These are phyloP conservation scores for Rhodotorula sp. DNA, from an alignment of 1,284 basidiomycete species.

Conservation along the genomic window DNA sequence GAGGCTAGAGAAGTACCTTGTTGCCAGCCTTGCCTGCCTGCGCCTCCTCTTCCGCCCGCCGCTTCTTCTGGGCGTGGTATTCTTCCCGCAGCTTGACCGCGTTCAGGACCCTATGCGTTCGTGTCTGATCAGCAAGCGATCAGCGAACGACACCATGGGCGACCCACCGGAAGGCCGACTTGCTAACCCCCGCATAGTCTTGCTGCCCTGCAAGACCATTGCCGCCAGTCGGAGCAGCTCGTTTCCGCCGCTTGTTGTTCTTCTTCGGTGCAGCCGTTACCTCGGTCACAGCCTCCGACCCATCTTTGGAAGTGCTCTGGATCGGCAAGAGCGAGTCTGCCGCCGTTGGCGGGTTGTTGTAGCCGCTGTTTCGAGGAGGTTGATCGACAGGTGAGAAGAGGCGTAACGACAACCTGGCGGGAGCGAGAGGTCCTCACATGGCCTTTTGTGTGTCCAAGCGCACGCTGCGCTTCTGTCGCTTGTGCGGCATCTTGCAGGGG, in stretches of 20 bases:
- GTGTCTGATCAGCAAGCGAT: background rate
- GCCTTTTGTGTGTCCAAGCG: constrained; percentile 10
- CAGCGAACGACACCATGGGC: rapidly evolving
- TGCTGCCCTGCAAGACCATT: background rate
- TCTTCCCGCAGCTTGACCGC: constrained; percentile 36
- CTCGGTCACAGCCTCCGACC: background rate
- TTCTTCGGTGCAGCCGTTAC: constrained; percentile 3
- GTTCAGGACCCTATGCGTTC: constrained; percentile 28
- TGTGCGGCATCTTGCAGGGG: constrained; percentile 26
- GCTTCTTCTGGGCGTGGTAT: constrained; percentile 38
- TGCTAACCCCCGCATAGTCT: constrained; percentile 26
- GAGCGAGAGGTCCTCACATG: constrained; percentile 4
- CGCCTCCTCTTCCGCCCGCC: constrained; percentile 29
- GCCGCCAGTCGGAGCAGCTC: background rate
- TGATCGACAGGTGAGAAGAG: background rate
- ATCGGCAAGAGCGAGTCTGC: constrained; percentile 34
- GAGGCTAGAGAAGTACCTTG: background rate
- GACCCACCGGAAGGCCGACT: constrained; percentile 29
- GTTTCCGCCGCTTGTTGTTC: constrained; percentile 26
- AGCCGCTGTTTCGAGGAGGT: constrained; percentile 11
- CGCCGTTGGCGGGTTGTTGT: constrained; percentile 30
- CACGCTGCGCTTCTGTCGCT: constrained; percentile 21
- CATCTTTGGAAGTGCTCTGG: background rate
- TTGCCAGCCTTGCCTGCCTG: constrained; percentile 21
- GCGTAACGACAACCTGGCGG: background rate